Percentiles rank a stretch among this genome's conserved stretches.
Conservation (phyloP, 2,329 filamentous ascomycete species). For the Emericellopsis cladophorae region DNA sequence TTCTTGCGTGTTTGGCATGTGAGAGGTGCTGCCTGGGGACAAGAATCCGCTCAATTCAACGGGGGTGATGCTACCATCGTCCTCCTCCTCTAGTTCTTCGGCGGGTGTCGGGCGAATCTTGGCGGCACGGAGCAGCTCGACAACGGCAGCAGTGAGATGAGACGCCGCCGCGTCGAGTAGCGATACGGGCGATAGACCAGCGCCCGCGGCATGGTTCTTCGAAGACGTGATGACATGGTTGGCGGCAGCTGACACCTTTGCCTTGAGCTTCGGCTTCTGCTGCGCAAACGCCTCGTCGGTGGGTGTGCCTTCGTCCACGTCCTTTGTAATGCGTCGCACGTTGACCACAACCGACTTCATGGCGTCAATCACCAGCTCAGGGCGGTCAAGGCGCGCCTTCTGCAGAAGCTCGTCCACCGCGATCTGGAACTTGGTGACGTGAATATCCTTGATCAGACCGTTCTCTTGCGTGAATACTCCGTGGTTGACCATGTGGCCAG, state of each 20-base stretch:
- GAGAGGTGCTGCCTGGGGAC: constrained; percentile 37
- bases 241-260: constrained; percentile 78
- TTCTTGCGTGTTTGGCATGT: constrained; percentile 14
- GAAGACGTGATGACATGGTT: constrained; percentile 93
- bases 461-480: constrained; percentile 55
- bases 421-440: constrained; percentile 91
- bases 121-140: constrained; percentile 72
- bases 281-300: constrained; percentile 40
- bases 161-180: constrained; percentile 86
- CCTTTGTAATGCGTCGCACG: constrained; percentile 74
- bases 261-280: constrained; percentile 59
- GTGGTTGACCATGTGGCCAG: constrained; percentile 52
- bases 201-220: constrained; percentile 76
- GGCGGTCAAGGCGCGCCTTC: constrained; percentile 59
- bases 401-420: constrained; percentile 83
- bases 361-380: constrained; percentile 64
- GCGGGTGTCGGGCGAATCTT: constrained; percentile 70
- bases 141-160: constrained; percentile 72
- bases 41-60: constrained; percentile 60
- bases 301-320: constrained; percentile 50
- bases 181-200: constrained; percentile 83
- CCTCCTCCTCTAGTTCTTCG: constrained; percentile 65
- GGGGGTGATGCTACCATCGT: constrained; percentile 53
- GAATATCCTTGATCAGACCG: constrained; percentile 78
- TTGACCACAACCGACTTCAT: constrained; percentile 79